Evolutionary conservation across 805 yeast species (phyloP), one percentile per base, ranked within the genome.

Genomic region (Wickerhamiella parazyma): DNA sequence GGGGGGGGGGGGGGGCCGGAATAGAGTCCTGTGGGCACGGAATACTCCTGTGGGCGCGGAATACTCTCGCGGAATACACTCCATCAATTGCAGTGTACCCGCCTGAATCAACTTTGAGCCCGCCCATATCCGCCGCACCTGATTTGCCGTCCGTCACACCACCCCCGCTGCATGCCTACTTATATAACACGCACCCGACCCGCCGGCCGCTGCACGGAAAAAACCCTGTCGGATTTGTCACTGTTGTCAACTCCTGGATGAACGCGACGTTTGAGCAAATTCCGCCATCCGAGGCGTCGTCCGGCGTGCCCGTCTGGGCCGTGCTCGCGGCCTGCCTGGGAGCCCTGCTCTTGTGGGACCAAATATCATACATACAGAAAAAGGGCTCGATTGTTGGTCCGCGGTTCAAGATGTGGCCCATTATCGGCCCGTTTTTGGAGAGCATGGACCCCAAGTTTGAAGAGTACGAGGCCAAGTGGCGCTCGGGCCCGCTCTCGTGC

Each of bases 381-480:
- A 91, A 91, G 63, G 96, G 96, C 35, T 58, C 73, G 26, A 85
- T 89, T 60, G 95, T 85, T 7, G 98, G 98, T 18, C 98, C 96
- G 11, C 63, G 66, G 36, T 77, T 71, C 61, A 91, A 91, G 63
- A 56, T 86, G 46, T 89, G 94, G 86, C 98, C 98, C 2, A 69
- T 91, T 40, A 87, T 91, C 53, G 98, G 98, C 2, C 97, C 98
- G 2, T 91, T 91, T 55, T 68, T 91, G 62, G 96, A 91, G 60
- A 78, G 91, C 14, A 68, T 91, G 59, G 89, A 91, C 66, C 98
- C 98, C 17, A 87, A 89, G 60, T 91, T 91, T 60, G 94, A 82
- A 58, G 95, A 81, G 57, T 91, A 91, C 63, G 69, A 75, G 61
- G 83, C 83, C 40, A 91, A 91, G 62, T 91, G 98, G 98, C 76